phyloP scores from a whole-genome alignment of 1,284 basidiomycete genomes.

The Xerocomus nothofagi region DNA sequence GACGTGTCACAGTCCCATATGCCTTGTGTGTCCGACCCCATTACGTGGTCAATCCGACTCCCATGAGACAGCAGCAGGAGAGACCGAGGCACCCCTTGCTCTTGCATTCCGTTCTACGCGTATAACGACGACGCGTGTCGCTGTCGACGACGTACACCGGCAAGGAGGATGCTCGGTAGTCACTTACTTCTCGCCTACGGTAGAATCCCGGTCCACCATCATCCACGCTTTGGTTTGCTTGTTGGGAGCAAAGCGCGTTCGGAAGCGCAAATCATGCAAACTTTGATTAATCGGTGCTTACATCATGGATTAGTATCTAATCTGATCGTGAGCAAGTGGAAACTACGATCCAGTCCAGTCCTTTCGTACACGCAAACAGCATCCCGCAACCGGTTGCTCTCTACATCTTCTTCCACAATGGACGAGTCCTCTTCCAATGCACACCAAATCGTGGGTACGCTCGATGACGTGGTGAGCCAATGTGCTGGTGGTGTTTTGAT shows the following conservation, averaged over 20 bases:
- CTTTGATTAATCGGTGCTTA: too few species aligned
- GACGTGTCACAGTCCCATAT: not conserved
- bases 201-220: not conserved
- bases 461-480: slow-evolving; percentile 27
- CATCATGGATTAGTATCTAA: too few species aligned
- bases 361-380: not conserved
- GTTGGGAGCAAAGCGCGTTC: too few species aligned
- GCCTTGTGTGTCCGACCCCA: not conserved
- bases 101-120: too few species aligned
- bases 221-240: too few species aligned
- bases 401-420: slow-evolving; percentile 7
- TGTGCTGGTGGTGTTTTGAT: not conserved
- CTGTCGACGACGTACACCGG: too few species aligned
- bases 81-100: too few species aligned
- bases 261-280: too few species aligned
- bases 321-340: slow-evolving; percentile 2
- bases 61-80: too few species aligned
- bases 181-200: not conserved
- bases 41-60: not conserved
- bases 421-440: not conserved
- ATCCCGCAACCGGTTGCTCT: not conserved
- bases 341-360: not conserved
- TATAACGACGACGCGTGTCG: too few species aligned
- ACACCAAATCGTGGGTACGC: slow-evolving; percentile 3
- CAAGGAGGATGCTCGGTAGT: not conserved